Base-by-base conservation (phyloP, 371 early-diverging fungal species). In the Dinochytrium kinnereticum region DNA sequence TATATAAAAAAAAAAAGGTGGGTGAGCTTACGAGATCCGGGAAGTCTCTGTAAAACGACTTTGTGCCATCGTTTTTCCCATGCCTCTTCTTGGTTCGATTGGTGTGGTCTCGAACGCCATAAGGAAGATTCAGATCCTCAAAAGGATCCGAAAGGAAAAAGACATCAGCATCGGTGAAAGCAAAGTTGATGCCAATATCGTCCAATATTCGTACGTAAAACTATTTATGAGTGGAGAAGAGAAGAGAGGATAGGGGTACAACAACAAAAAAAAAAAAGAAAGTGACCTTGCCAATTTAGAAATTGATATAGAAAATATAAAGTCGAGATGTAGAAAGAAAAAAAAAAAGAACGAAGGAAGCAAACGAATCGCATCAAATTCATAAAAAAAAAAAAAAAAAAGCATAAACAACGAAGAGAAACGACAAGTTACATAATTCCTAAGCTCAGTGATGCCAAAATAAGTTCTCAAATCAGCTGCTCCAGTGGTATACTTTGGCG, bases 151-250 rank as follows among this genome's bases (percentile, higher is more conserved):
- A 5, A 21, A 65, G 65, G 55, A 51, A 72, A 30, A 36, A 39
- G 7, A 72, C 39, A 34, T 72, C 73, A 44, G 53, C 44, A 38
- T 72, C 73, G 24, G 67, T 31, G 55, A 72, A 72, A 1, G 67
- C 13, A 38, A 72, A 55, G 44, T 72, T 40, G 2, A 72, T 15
- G 37, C 55, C 38, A 21, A 72, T 19, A 5, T 10, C 7, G 13
- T 17, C 30, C 1, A 67, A 33, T 21, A 72, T 7, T 0, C 37
- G 51, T 19, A 1, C 51, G 57, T 61, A 72, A 33, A 72, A 72
- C 64, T 61, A 38, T 57, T 15, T 26, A 57, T 10, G 10, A 57
- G 26, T 5, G 13, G n/a, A 5, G 57, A 57, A 26, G 24, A 26
- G 26, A 10, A 7, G 5, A 26, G 10, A 57, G 24, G 7, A 57